phyloP scores from a whole-genome alignment of 345 rosid species.

The Psidium friedrichsthalianum region DNA sequence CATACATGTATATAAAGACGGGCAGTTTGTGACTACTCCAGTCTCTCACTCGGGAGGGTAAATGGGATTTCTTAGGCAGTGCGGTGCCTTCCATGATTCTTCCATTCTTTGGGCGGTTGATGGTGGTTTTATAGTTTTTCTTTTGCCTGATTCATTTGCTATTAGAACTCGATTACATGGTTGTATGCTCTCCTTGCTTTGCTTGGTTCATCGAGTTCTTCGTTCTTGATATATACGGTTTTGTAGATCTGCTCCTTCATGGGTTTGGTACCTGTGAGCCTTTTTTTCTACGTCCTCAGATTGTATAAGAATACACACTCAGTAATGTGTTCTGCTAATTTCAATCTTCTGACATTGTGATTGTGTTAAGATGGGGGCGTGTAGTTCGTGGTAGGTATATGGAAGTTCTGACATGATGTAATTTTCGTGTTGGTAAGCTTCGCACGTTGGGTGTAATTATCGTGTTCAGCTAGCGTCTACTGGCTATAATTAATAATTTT shows the following conservation, averaged over 20 bases:
- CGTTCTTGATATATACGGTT: background rate
- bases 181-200: background rate
- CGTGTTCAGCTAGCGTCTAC: background rate
- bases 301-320: background rate
- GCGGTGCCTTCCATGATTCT: background rate
- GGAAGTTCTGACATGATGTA: background rate
- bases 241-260: background rate
- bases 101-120: constrained; percentile 1
- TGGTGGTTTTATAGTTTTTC: constrained; percentile 2
- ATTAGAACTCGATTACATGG: constrained; percentile 1
- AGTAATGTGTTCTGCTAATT: background rate
- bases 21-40: constrained; percentile 72
- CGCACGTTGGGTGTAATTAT: background rate
- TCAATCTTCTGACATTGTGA: background rate
- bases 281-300: background rate
- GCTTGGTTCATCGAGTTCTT: background rate
- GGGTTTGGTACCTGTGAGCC: background rate
- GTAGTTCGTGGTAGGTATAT: background rate
- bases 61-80: constrained; percentile 9
- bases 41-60: constrained; percentile 96
- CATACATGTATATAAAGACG: constrained; percentile 49
- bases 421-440: background rate
- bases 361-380: background rate
- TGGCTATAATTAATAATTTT: background rate
- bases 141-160: constrained; percentile 7